Percentiles rank a stretch among this genome's conserved stretches.
These are phyloP conservation scores for Teratosphaeria gauchensis DNA, from an alignment of 2,329 filamentous ascomycete species.

Conservation along the genomic window DNA sequence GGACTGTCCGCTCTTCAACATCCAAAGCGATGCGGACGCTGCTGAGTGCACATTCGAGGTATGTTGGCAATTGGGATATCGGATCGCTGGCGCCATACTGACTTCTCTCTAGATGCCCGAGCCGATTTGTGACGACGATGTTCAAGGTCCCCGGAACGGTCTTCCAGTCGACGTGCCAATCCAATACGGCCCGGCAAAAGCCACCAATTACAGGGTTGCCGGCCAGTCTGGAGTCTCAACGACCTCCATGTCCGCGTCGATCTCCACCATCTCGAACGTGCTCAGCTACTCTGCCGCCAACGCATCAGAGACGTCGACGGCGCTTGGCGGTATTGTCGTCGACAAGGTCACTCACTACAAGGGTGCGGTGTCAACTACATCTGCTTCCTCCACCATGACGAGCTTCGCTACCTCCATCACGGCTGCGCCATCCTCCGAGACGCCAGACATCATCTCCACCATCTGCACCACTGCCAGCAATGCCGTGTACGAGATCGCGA, in stretches of 20 bases:
- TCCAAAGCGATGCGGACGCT: conserved; percentile 50
- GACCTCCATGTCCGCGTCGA: conserved; percentile 7
- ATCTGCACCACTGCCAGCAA: conserved; percentile 34
- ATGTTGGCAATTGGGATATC: conserved; percentile 41
- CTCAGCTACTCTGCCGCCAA: conserved; percentile 16
- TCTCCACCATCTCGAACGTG: conserved; percentile 7
- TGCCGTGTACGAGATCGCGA: conserved; percentile 35
- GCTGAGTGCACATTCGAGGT: conserved; percentile 53
- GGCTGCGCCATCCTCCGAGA: conserved; percentile 16
- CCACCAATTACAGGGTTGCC: conserved; percentile 24
- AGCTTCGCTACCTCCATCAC: conserved; percentile 9
- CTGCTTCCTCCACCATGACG: background rate
- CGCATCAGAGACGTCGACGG: conserved; percentile 13
- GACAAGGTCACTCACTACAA: background rate
- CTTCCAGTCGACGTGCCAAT: conserved; percentile 59
- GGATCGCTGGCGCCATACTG: background rate
- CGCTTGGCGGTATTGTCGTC: conserved; percentile 16
- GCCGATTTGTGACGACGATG: conserved; percentile 44
- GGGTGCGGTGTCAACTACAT: background rate
- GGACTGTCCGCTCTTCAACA: conserved; percentile 66
- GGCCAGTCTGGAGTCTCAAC: conserved; percentile 13
- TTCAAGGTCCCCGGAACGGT: conserved; percentile 42
- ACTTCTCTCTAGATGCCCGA: background rate
- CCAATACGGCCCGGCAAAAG: conserved; percentile 36
- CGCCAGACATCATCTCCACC: conserved; percentile 25